Base-by-base conservation (phyloP, 106 monocot species). In the Hemerocallis citrina region DNA sequence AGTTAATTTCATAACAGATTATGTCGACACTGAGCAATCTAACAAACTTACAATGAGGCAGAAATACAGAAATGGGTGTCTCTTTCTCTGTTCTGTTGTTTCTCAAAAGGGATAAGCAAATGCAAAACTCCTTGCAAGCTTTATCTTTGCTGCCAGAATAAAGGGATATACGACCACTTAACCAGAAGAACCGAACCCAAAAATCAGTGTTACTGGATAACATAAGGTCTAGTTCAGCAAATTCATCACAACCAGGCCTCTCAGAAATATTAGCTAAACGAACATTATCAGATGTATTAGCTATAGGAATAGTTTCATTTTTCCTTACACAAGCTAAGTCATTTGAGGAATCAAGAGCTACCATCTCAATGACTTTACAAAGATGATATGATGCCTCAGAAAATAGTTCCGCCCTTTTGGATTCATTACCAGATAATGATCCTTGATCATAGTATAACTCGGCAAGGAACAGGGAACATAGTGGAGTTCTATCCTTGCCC, bases 161-260 rank as follows among this genome's bases (percentile, higher is more conserved):
- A 68, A 85, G 74, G 17, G 96, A 98, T 16, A 98, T 64, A 35
- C 70, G 79, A 34, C 81, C 91, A 77, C 91, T 82, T 69, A 91
- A 45, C 87, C 86, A 98, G 55, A 79, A 88, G 71, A 98, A 91
- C 23, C 91, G 91, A 23, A 73, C 76, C 87, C 87, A 91, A 72
- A 91, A 88, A 36, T 49, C 16, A 59, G 8, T 39, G 25, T 78
- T 58, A 60, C 52, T 61, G 15, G 20, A 57, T 62, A 34, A 37
- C 63, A 61, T n/a, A 41, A 34, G 68, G 52, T 34, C 30, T 29
- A 44, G 23, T 16, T 63, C 57, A 31, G 4, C n/a, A 58, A 50
- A 55, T 68, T 82, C 66, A 19, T 68, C 45, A 46, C 52, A 22
- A 24, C 36, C 28, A 54, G 71, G 69, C 28, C 52, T 45, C 20